These are phyloP conservation scores for Aureobasidium vineae DNA, from an alignment of 2,329 filamentous ascomycete species.

Conservation along the genomic window DNA sequence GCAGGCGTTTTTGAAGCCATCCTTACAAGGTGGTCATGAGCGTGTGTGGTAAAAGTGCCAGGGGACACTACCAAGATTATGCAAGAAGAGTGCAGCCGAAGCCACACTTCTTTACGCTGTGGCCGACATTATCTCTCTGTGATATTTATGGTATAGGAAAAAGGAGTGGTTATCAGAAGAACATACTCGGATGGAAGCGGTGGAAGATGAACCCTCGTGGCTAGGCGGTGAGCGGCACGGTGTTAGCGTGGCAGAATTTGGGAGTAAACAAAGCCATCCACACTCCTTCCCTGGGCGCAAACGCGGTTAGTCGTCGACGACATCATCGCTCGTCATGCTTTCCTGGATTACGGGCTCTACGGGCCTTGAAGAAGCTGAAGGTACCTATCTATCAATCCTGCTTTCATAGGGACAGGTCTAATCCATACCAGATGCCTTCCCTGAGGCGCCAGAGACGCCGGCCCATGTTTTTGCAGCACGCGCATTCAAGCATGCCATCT, in stretches of 20 bases:
- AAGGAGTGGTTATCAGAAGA: constrained; percentile 3
- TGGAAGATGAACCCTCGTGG: not conserved
- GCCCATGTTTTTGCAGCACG: constrained; percentile 66
- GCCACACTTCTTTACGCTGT: constrained; percentile 48
- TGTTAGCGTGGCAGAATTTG: not conserved
- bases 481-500: constrained; percentile 64
- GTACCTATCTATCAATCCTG: not conserved
- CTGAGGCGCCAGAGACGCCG: constrained; percentile 62
- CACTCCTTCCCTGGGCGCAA: not conserved
- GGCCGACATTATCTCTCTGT: constrained; percentile 28
- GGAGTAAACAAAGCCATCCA: constrained; percentile 9
- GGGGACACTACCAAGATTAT: constrained; percentile 21
- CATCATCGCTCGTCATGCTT: constrained; percentile 26
- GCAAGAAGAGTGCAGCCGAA: constrained; percentile 46
- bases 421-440: constrained; percentile 21
- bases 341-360: constrained; percentile 29
- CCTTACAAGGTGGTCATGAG: constrained; percentile 35
- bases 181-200: constrained; percentile 15
- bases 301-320: not conserved
- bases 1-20: constrained; percentile 51
- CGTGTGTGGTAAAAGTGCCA: constrained; percentile 18
- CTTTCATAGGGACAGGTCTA: not conserved
- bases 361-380: constrained; percentile 7
- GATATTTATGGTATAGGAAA: not conserved
- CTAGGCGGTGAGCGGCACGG: constrained; percentile 9